Evolutionary conservation across 2,329 filamentous ascomycete genomes (phyloP).

Genomic region (Xylariaceae sp.): DNA sequence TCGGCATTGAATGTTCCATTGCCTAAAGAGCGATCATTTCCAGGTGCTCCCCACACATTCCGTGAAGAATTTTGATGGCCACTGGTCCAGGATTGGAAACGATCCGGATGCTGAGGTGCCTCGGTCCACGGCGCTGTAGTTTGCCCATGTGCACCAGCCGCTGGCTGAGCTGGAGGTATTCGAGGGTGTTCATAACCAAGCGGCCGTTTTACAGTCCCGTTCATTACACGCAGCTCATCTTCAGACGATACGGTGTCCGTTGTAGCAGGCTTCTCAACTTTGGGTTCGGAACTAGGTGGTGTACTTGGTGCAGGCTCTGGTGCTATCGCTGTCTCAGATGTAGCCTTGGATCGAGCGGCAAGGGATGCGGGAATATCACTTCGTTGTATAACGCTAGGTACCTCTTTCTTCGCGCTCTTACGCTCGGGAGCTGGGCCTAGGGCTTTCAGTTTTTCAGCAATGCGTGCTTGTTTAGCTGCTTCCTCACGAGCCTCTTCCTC

Average conservation of each 20-base stretch:
- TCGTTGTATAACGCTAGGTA: slow-evolving; percentile 41
- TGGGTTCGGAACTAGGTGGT: slow-evolving; percentile 10
- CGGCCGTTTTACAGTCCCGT: slow-evolving; percentile 41
- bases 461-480: slow-evolving; percentile 72
- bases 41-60: slow-evolving; percentile 79
- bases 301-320: slow-evolving; percentile 40
- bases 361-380: slow-evolving; percentile 33
- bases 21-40: slow-evolving; percentile 72
- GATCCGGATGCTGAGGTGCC: slow-evolving; percentile 46
- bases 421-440: slow-evolving; percentile 69
- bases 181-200: slow-evolving; percentile 21
- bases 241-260: slow-evolving; percentile 5
- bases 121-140: slow-evolving; percentile 40
- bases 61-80: slow-evolving; percentile 52
- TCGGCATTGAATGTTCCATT: slow-evolving; percentile 78
- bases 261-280: slow-evolving; percentile 13
- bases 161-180: slow-evolving; percentile 18
- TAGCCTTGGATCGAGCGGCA: slow-evolving; percentile 24
- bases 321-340: slow-evolving; percentile 32
- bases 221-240: slow-evolving; percentile 24
- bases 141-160: slow-evolving; percentile 39
- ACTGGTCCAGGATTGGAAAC: slow-evolving; percentile 57
- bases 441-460: slow-evolving; percentile 73
- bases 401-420: slow-evolving; percentile 63
- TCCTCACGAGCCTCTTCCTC: slow-evolving; percentile 76